Evolutionary conservation across 331 rosid species (phyloP).

Genomic region (Pyracantha coccinea): DNA sequence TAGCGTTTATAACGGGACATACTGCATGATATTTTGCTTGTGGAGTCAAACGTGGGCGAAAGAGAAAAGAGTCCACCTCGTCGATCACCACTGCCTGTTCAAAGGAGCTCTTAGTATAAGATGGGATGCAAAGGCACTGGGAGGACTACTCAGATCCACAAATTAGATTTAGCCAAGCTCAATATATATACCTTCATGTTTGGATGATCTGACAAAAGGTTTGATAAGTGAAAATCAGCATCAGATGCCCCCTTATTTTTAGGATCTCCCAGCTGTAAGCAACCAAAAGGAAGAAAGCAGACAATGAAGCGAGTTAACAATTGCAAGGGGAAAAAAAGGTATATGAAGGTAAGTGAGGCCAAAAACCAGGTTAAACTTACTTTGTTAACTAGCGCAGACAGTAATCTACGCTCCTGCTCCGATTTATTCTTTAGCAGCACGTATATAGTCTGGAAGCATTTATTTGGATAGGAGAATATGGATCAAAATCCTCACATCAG

Average conservation of each 20-base stretch:
- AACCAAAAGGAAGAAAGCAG: conserved; percentile 12
- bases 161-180: not conserved
- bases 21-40: conserved; percentile 90
- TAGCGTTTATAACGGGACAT: conserved; percentile 23
- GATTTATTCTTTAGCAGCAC: conserved; percentile 78
- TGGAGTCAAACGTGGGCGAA: conserved; percentile 78
- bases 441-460: conserved; percentile 56
- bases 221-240: conserved; percentile 87
- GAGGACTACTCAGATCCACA: not conserved
- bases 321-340: not conserved
- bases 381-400: conserved; percentile 86
- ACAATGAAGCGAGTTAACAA: conserved; percentile 1
- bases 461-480: not conserved
- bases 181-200: conserved; percentile 68
- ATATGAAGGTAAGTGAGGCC: not conserved
- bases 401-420: conserved; percentile 87
- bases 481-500: not conserved
- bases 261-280: conserved; percentile 87
- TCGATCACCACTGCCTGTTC: conserved; percentile 81
- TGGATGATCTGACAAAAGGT: conserved; percentile 85
- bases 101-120: not conserved
- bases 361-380: conserved; percentile 37
- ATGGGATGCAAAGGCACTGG: not conserved
- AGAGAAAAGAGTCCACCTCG: conserved; percentile 94
- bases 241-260: conserved; percentile 87